phyloP scores from a whole-genome alignment of 257 asterid species.

The Primulina eburnea region DNA sequence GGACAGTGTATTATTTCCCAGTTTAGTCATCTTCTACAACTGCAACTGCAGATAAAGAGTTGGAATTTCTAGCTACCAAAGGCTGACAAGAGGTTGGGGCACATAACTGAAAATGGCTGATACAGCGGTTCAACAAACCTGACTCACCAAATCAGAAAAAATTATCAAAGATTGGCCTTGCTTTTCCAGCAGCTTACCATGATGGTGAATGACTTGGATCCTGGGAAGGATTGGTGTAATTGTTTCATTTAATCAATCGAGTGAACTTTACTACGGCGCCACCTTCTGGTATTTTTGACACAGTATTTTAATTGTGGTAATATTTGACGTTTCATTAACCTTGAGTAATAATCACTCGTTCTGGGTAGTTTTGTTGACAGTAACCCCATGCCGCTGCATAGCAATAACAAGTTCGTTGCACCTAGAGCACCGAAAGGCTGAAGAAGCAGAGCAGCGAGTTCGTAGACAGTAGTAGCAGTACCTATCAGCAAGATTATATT shows the following conservation, averaged over 20 bases:
- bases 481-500: slow-evolving; percentile 40
- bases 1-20: not conserved
- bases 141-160: slow-evolving; percentile 3
- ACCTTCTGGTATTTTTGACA: slow-evolving; percentile 23
- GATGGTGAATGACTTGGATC: slow-evolving; percentile 1
- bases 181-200: not conserved
- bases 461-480: slow-evolving; percentile 88
- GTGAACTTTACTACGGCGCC: slow-evolving; percentile 30
- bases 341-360: slow-evolving; percentile 34
- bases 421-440: slow-evolving; percentile 74
- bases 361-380: slow-evolving; percentile 26
- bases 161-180: not conserved
- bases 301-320: slow-evolving; percentile 24
- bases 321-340: slow-evolving; percentile 6
- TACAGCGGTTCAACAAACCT: not conserved
- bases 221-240: slow-evolving; percentile 17
- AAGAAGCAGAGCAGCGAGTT: slow-evolving; percentile 76
- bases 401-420: slow-evolving; percentile 85
- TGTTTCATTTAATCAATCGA: slow-evolving; percentile 28
- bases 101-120: not conserved
- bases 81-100: slow-evolving; percentile 3
- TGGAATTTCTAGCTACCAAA: slow-evolving; percentile 7
- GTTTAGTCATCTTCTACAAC: not conserved
- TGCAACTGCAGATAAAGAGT: slow-evolving; percentile 11
- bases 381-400: slow-evolving; percentile 69